Conservation (phyloP, 2,329 filamentous ascomycete species). For the Microdochium bolleyi region DNA sequence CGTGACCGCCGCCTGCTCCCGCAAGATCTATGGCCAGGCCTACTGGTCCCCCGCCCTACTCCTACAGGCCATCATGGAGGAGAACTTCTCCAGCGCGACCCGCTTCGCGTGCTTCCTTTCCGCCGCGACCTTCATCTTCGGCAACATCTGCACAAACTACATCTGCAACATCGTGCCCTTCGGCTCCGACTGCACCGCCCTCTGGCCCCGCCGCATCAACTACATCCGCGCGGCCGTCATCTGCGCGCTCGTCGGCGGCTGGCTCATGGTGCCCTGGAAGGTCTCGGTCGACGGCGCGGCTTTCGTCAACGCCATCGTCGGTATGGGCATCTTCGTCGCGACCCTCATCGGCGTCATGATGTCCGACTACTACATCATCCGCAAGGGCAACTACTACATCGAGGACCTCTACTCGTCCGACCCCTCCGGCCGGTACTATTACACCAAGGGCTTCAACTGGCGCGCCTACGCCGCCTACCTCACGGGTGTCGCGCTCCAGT, state of each 20-base stretch:
- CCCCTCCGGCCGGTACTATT: slow-evolving; percentile 1
- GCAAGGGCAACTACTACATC: background rate
- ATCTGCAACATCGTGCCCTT: background rate
- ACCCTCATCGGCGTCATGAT: slow-evolving; percentile 8
- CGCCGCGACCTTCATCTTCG: background rate
- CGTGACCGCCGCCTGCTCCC: background rate
- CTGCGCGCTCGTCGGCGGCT: background rate
- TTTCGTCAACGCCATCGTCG: slow-evolving; percentile 16
- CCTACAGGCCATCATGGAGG: background rate
- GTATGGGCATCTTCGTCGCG: slow-evolving; percentile 18
- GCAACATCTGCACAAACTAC: background rate
- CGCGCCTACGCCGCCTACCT: slow-evolving; percentile 1
- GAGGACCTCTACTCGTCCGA: background rate
- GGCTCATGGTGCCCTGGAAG: slow-evolving; percentile 16
- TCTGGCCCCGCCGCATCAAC: background rate
- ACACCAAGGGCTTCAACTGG: background rate
- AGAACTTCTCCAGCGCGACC: background rate
- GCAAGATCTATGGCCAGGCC: background rate
- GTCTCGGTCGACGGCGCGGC: slow-evolving; percentile 11
- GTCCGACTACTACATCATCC: slow-evolving; percentile 5
- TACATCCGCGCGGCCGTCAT: background rate
- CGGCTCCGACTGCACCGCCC: background rate
- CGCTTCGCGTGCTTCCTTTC: background rate
- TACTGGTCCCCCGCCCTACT: background rate
- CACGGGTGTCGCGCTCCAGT: slow-evolving; percentile 1